Conservation (phyloP, 345 rosid genomes). For the Rhizophora apiculata region DNA sequence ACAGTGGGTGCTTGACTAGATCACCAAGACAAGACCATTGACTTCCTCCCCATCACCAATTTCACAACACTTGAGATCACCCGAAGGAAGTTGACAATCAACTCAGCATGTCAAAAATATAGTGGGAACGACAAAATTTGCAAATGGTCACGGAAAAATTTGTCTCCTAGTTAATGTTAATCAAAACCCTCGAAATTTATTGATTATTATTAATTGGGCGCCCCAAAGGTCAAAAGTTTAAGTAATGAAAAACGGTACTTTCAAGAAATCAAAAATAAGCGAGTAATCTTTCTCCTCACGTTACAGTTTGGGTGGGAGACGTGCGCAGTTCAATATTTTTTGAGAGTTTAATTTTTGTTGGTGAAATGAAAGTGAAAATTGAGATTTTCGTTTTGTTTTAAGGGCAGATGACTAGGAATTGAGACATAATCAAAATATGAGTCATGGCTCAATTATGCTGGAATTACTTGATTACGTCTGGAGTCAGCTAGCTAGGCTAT, state of each 20-base stretch:
- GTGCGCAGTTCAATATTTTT: too few species aligned
- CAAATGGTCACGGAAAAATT: not conserved
- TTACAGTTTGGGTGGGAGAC: too few species aligned
- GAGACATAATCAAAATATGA: not conserved
- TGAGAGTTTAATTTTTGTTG: not conserved
- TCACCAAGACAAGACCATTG: slow-evolving; percentile 14
- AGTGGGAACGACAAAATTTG: slow-evolving; percentile 17
- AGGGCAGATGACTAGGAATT: not conserved
- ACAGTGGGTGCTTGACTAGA: slow-evolving; percentile 11
- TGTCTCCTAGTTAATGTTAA: not conserved
- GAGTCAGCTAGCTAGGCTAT: not conserved
- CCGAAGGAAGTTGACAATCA: slow-evolving; percentile 17
- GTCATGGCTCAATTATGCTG: slow-evolving; percentile 2
- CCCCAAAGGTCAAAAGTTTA: too few species aligned
- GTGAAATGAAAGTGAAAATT: not conserved
- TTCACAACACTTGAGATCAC: slow-evolving; percentile 3
- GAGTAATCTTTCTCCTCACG: too few species aligned
- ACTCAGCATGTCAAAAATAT: slow-evolving; percentile 4
- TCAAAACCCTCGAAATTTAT: not conserved
- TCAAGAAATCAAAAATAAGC: too few species aligned
- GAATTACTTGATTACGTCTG: slow-evolving; percentile 6
- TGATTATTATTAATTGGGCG: not conserved
- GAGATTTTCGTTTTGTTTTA: not conserved
- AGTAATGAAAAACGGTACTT: too few species aligned
- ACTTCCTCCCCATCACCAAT: not conserved